Evolutionary conservation across 305 asterid species (phyloP), one percentile per base, ranked within the genome.

Genomic region (Coffea humblotiana): DNA sequence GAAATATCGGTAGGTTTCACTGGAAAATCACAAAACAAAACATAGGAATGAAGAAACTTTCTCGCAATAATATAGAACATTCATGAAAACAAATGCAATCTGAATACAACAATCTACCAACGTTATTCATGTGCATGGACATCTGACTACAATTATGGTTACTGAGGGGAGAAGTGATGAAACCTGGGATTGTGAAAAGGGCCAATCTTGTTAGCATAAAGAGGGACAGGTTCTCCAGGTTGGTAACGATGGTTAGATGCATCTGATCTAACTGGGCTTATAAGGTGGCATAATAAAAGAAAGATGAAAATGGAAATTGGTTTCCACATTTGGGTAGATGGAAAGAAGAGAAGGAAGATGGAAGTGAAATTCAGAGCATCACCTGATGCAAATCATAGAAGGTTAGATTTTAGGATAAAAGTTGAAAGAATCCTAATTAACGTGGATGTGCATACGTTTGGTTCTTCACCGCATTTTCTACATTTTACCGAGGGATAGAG

Each of bases 1-100:
- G 60, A 65, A 84, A 78, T 80, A 84, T 37, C 79, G 51, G 74
- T 84, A 84, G 19, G 82, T 77, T 66, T 84, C 87, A 51, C 87
- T 81, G 84, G 51, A 77, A 67, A 77, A 80, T 56, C 25, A 21
- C 67, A 23, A 23, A 56, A 71, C 8, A 75, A 77, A 11, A 52
- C 58, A 52, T 3, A 52, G 15, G 58, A 52, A 52, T 52, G 4
- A 52, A 18, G 21, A 12, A 52, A 40, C 43, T 40, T 40, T 40
- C 43, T 40, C 43, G 6, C 16, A 52, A 52, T 52, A 14, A 52
- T 48, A 48, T 8, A 48, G 13, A 48, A 48, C 43, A 40, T 40
- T 40, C 6, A 48, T 48, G 12, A 48, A 48, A 7, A 48, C 51
- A 48, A 52, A 15, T 15, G 58, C 43, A 40, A 40, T 40, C 43